Evolutionary conservation across 2,329 filamentous ascomycete genomes (phyloP).

Genomic region (Stagonosporopsis vannaccii): DNA sequence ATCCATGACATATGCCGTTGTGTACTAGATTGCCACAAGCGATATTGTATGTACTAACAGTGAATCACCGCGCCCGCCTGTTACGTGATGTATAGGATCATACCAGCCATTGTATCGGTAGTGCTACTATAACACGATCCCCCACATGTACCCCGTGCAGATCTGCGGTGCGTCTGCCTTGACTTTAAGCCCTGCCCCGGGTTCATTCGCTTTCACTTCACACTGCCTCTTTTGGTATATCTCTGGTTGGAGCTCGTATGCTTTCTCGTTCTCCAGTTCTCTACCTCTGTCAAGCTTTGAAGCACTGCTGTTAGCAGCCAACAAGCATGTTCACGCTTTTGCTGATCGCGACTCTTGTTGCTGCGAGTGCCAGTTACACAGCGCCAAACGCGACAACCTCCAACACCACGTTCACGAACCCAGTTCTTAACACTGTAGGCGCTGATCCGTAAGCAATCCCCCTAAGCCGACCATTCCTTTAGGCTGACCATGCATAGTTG

Average conservation of each 20-base stretch:
- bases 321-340: slow-evolving; percentile 30
- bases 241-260: not conserved
- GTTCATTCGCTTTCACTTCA: slow-evolving; percentile 2
- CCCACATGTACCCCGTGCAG: slow-evolving; percentile 10
- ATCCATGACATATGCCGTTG: not conserved
- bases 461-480: no score
- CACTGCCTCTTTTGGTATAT: slow-evolving; percentile 1
- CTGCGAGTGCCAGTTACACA: slow-evolving; percentile 23
- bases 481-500: slow-evolving; percentile 39
- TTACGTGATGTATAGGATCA: not conserved
- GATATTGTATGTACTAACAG: not conserved
- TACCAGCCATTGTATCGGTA: not conserved
- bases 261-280: not conserved
- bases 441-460: slow-evolving; percentile 53
- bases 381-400: slow-evolving; percentile 21
- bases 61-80: not conserved
- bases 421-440: slow-evolving; percentile 50
- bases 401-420: slow-evolving; percentile 54
- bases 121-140: not conserved
- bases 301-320: not conserved
- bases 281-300: not conserved
- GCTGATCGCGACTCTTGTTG: slow-evolving; percentile 28
- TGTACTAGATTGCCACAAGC: not conserved
- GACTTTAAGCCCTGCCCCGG: slow-evolving; percentile 9
- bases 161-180: slow-evolving; percentile 7